phyloP scores from a whole-genome alignment of 192 early-diverging fungal species.

The Mortierella antarctica region DNA sequence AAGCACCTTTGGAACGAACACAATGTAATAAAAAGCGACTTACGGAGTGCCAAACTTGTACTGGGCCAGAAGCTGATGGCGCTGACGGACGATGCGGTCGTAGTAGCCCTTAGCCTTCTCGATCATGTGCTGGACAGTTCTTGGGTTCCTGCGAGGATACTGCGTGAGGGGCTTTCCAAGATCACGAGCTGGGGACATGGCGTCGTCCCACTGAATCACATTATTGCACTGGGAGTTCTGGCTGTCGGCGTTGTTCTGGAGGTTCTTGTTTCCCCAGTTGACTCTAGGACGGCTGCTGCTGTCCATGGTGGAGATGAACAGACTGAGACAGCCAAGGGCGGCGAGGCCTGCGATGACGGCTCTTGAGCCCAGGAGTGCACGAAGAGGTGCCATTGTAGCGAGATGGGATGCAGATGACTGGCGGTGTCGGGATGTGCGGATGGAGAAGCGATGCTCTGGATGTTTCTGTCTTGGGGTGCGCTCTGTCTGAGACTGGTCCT shows the following conservation, averaged over 20 bases:
- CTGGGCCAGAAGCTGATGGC: background rate
- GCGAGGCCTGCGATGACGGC: slow-evolving; percentile 27
- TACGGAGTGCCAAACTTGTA: slow-evolving; percentile 15
- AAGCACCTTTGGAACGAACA: background rate
- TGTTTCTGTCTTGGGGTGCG: too few species aligned
- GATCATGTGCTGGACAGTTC: slow-evolving; percentile 23
- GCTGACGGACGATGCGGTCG: slow-evolving; percentile 23
- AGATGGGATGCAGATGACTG: background rate
- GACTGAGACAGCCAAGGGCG: slow-evolving; percentile 18
- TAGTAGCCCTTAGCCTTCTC: slow-evolving; percentile 34
- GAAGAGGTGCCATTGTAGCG: slow-evolving; percentile 21
- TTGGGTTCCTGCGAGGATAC: slow-evolving; percentile 27
- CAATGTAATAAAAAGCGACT: background rate
- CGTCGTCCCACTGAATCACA: slow-evolving; percentile 17
- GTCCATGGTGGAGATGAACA: slow-evolving; percentile 33
- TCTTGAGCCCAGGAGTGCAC: slow-evolving; percentile 22
- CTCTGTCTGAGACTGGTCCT: too few species aligned
- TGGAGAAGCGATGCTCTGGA: background rate
- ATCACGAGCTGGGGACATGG: background rate
- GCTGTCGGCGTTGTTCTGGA: background rate
- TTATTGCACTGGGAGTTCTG: background rate
- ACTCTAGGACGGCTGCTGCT: slow-evolving; percentile 1
- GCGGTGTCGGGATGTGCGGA: background rate
- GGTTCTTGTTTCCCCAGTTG: slow-evolving; percentile 8
- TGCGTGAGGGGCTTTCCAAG: slow-evolving; percentile 7